Conservation (phyloP, 108 stramenopile species). For the Skeletonema grethae region DNA sequence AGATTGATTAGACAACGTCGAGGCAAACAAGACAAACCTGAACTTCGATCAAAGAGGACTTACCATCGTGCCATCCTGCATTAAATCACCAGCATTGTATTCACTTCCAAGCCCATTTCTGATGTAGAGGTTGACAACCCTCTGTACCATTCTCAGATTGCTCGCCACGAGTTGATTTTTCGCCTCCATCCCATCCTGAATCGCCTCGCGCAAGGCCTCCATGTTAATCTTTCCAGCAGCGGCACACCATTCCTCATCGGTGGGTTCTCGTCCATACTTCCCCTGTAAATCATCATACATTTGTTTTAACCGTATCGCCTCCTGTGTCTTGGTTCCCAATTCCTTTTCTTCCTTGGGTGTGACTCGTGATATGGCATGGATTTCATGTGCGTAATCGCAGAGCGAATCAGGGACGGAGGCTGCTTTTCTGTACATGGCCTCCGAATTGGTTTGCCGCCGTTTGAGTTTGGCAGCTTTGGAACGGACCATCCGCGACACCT, state of each 20-base stretch:
- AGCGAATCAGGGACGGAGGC: constrained; percentile 77
- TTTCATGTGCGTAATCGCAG: constrained; percentile 68
- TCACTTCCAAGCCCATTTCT: constrained; percentile 80
- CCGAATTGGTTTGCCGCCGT: constrained; percentile 13
- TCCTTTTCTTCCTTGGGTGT: constrained; percentile 75
- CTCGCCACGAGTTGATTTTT: constrained; percentile 81
- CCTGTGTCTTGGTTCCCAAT: constrained; percentile 81
- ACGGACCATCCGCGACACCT: constrained; percentile 31
- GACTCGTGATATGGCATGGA: constrained; percentile 69
- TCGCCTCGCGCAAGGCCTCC: constrained; percentile 62
- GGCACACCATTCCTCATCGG: constrained; percentile 89
- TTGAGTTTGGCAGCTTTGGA: constrained; percentile 43
- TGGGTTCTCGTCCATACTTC: constrained; percentile 72
- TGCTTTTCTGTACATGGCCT: constrained; percentile 65
- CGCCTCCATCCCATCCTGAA: constrained; percentile 77
- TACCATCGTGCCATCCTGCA: constrained; percentile 90
- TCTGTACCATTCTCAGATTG: constrained; percentile 86
- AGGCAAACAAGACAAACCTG: background rate
- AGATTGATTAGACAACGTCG: constrained; percentile 6
- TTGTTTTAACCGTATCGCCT: constrained; percentile 67
- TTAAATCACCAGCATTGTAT: constrained; percentile 89
- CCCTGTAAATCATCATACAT: constrained; percentile 55
- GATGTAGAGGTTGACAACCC: constrained; percentile 86
- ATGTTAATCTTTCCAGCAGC: constrained; percentile 80
- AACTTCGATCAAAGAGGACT: constrained; percentile 25